Base-by-base conservation (phyloP, 345 rosid species). In the Barbarea vulgaris region DNA sequence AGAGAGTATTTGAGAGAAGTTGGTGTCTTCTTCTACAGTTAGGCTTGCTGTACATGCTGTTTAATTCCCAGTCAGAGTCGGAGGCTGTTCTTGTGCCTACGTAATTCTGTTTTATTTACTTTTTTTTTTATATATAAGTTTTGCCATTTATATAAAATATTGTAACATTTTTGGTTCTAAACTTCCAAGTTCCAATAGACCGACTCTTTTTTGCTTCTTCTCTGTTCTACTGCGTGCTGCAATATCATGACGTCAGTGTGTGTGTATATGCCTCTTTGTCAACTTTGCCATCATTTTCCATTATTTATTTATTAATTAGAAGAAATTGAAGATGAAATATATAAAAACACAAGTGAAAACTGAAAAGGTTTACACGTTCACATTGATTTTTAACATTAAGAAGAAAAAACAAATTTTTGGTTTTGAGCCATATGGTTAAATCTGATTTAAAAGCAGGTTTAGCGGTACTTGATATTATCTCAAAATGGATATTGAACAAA, bases 1-100 rank as follows among this genome's bases (percentile, higher is more conserved):
- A 68, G 72, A 73, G 84, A 64, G 85, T 74, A 6, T 70, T 74
- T 34, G 87, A 84, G 81, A 80, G 76, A 41, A 75, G 86, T 33
- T 70, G 73, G 9, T 87, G 86, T 73, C 80, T 89, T 73, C 57
- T 84, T 30, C 71, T 85, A 36, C 94, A 88, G 86, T 42, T 92
- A 75, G 61, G 86, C 22, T 83, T 90, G 64, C 77, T 92, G 59
- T 87, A 84, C 60, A 75, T 84, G 80, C 57, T 83, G 31, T 58
- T 82, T 64, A 65, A 72, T 74, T 72, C 46, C 73, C 83, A 81
- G 80, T 64, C 88, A 69, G 79, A 60, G 55, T 51, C 79, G 0
- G 73, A 72, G 66, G 58, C n/a, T n/a, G n/a, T 34, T 64, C 68
- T 65, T 80, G 88, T 85, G 19, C 97, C 97, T 51, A 91, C 97